Evolutionary conservation across 192 early-diverging fungal genomes (phyloP), one percentile per base, ranked within the genome.

Genomic region (Linnemannia exigua): DNA sequence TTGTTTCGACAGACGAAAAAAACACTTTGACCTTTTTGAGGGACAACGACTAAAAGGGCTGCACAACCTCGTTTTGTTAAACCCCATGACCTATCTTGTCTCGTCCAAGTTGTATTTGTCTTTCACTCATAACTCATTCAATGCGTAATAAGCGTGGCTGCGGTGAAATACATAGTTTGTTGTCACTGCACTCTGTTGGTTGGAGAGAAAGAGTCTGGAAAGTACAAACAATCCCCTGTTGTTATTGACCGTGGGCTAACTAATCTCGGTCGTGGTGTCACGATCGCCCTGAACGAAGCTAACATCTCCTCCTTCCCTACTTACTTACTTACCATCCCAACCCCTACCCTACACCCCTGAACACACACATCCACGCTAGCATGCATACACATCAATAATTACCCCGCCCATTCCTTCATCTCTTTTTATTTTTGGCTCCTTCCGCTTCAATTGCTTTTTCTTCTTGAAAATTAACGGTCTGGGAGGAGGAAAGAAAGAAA

Each of bases 21-120:
- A 31, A 25, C 58, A 63, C 58, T 63, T 15, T 63, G 58, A 31
- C 58, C 58, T 63, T 63, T 54, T 63, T 63, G 58, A 63, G 58
- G 58, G 58, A 63, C 52, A 54, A 52, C 51, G 20, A 3, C 51
- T 63, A 9, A 44, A 44, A 44, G 3, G 41, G 41, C n/a, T 33
- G 28, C 25, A 44, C 17, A 50, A 50, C 48, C 2, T 31, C 58
- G 58, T 63, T 31, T 63, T 63, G 52, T n/a, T 44, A 9, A 9
- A 31, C 58, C 58, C 58, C 58, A 63, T 63, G 58, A 63, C 58
- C 58, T 50, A 2, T 0, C 11, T 51, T 51, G 50, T 51, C 14
- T 51, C 17, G 19, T 3, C 19, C 50, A n/a, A n/a, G n/a, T n/a
- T n/a, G n/a, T n/a, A n/a, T 28, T 63, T 44, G 41, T 63, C 58